These are phyloP conservation scores for Tuber calosporum DNA, from an alignment of 495 filamentous ascomycete species.

Conservation along the genomic window DNA sequence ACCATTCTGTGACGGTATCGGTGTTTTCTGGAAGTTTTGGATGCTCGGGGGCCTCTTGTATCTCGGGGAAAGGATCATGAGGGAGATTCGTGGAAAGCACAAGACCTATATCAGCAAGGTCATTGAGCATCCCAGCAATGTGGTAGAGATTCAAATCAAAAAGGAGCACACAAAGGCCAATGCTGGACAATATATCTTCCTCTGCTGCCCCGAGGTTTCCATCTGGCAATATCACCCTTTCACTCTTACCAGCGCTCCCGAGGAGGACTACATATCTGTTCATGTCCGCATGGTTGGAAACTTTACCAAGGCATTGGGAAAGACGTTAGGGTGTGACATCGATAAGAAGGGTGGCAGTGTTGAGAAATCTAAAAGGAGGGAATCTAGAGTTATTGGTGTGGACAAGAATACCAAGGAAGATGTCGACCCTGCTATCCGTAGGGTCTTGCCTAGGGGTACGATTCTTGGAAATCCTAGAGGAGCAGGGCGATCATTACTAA, in stretches of 20 bases:
- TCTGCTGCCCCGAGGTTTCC: slow-evolving; percentile 73
- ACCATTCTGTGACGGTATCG: slow-evolving; percentile 59
- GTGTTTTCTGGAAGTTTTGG: slow-evolving; percentile 76
- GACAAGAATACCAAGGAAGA: slow-evolving; percentile 51
- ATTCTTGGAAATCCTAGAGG: neutral
- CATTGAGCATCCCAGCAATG: slow-evolving; percentile 74
- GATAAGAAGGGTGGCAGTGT: slow-evolving; percentile 48
- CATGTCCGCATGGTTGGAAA: slow-evolving; percentile 66
- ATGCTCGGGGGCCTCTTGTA: slow-evolving; percentile 68
- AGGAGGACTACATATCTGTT: slow-evolving; percentile 76
- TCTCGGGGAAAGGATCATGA: slow-evolving; percentile 60
- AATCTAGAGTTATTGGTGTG: slow-evolving; percentile 55
- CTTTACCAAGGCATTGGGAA: slow-evolving; percentile 59
- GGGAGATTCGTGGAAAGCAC: slow-evolving; percentile 64
- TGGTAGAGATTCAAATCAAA: slow-evolving; percentile 79
- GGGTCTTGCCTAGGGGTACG: slow-evolving; percentile 55
- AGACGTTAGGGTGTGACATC: slow-evolving; percentile 62
- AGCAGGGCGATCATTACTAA: slow-evolving; percentile 10
- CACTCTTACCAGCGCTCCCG: slow-evolving; percentile 68
- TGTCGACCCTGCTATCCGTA: slow-evolving; percentile 60
- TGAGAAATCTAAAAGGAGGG: slow-evolving; percentile 48
- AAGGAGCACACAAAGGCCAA: slow-evolving; percentile 69
- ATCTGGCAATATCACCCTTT: slow-evolving; percentile 76
- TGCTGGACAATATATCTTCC: slow-evolving; percentile 74
- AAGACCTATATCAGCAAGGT: slow-evolving; percentile 76